Evolutionary conservation across 148 eudicot genomes (phyloP), one percentile per base, ranked within the genome.

Genomic region (Camellia japonica): DNA sequence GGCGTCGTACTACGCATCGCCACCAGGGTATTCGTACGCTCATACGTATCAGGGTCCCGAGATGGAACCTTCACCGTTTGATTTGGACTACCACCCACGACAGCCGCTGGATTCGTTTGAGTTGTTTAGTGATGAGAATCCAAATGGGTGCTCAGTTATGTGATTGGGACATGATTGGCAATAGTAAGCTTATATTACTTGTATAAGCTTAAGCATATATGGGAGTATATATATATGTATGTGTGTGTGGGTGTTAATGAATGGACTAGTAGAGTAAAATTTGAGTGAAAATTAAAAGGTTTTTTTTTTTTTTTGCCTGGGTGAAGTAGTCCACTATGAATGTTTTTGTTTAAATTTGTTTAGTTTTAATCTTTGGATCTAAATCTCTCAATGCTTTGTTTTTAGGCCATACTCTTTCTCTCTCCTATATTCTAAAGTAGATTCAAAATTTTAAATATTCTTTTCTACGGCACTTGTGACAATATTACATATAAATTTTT

Each of bases 91-190:
- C 71, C 44, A 77, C 14, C 72, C 82, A 2, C 70, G 51, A 23
- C 92, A 81, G 76, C 90, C 92, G 82, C 78, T 86, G 70, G 92
- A 91, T 87, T 80, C 95, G 61, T 88, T 91, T 52, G 95, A 93
- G 85, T 73, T 93, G 46, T 93, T 93, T 81, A 93, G 97, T 67
- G 97, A 93, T 79, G 97, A 93, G 49, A 93, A 93, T 72, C 95
- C 97, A 0, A 91, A 93, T 86, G 95, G 91, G 10, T 93, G 97
- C 82, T 84, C 81, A 2, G 56, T 90, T 72, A 88, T 88, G 91
- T 93, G 73, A 91, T 11, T 2, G 20, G 59, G 12, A 49, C 12
- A 8, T 55, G 59, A 8, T 55, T 55, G 59, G 59, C 10, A 55
- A 66, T 51, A 38, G 0, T 56, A 20, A 13, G 80, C 80, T 78